phyloP scores from a whole-genome alignment of 2,329 filamentous ascomycete genomes.

The Penicillium crustosum region DNA sequence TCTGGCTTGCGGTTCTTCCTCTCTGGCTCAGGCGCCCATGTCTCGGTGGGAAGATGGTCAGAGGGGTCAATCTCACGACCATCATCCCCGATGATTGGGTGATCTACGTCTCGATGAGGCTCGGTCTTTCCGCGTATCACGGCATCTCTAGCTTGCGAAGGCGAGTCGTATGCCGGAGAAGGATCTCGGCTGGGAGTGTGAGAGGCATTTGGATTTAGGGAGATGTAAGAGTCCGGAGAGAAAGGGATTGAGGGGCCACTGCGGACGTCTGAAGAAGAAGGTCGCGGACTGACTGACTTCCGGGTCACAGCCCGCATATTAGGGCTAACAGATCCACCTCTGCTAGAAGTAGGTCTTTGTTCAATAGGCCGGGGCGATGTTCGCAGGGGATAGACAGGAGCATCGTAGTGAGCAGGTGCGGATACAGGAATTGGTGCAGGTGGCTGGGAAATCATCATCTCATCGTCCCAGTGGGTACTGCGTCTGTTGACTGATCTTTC shows the following conservation, averaged over 20 bases:
- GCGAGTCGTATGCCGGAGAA: constrained; percentile 39
- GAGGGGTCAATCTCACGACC: constrained; percentile 66
- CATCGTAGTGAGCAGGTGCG: constrained; percentile 17
- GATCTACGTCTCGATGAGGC: constrained; percentile 44
- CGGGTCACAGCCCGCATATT: constrained; percentile 45
- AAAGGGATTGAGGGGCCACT: constrained; percentile 53
- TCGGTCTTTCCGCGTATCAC: constrained; percentile 41
- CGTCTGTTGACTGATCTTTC: constrained; percentile 32
- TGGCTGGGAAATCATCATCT: constrained; percentile 25
- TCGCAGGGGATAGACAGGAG: constrained; percentile 31
- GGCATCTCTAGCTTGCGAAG: constrained; percentile 41
- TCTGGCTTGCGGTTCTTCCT: constrained; percentile 54
- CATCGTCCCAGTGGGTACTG: constrained; percentile 29
- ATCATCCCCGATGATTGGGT: constrained; percentile 63
- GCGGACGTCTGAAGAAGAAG: constrained; percentile 43
- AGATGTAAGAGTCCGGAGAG: constrained; percentile 61
- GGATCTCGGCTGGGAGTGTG: constrained; percentile 35
- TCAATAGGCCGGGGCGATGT: constrained; percentile 31
- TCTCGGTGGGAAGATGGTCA: constrained; percentile 63
- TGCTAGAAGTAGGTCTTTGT: constrained; percentile 26
- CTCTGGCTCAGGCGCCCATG: constrained; percentile 66
- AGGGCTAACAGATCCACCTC: constrained; percentile 36
- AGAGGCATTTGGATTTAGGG: constrained; percentile 53
- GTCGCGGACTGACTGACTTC: constrained; percentile 61
- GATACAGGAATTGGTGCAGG: constrained; percentile 22